A percentile compares a stretch with the other conserved stretches of the same genome.
Conservation (phyloP, 164 flowering plant species). For the Berberis vulgaris region DNA sequence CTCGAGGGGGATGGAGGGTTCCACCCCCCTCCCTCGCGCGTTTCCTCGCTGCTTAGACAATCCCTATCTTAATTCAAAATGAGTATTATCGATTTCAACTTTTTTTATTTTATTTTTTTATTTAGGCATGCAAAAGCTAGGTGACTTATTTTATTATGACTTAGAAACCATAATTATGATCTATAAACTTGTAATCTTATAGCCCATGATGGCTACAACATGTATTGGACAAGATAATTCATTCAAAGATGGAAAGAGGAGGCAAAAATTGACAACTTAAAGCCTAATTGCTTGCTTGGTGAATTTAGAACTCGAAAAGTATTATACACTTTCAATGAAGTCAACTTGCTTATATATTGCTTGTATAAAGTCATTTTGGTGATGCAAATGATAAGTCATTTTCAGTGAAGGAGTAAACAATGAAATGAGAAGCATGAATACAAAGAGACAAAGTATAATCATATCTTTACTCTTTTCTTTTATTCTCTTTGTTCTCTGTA, state of each 20-base stretch:
- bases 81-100: background rate
- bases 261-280: background rate
- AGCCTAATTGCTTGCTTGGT: background rate
- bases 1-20: too few species aligned
- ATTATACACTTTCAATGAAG: conserved; percentile 3
- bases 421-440: conserved; percentile 27
- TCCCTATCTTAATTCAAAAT: background rate
- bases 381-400: conserved; percentile 26
- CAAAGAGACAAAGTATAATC: conserved; percentile 32
- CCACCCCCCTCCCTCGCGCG: too few species aligned
- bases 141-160: background rate
- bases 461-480: conserved; percentile 9
- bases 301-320: background rate
- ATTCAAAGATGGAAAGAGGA: background rate
- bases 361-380: conserved; percentile 13
- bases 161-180: too few species aligned
- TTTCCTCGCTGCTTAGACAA: too few species aligned
- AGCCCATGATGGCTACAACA: too few species aligned
- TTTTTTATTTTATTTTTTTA: background rate
- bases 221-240: background rate
- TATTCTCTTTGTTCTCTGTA: background rate
- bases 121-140: background rate
- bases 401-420: conserved; percentile 10
- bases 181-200: too few species aligned
- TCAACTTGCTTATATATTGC: conserved; percentile 14